Conservation (phyloP, 345 rosid species). For the Xanthoceras sorbifolium region DNA sequence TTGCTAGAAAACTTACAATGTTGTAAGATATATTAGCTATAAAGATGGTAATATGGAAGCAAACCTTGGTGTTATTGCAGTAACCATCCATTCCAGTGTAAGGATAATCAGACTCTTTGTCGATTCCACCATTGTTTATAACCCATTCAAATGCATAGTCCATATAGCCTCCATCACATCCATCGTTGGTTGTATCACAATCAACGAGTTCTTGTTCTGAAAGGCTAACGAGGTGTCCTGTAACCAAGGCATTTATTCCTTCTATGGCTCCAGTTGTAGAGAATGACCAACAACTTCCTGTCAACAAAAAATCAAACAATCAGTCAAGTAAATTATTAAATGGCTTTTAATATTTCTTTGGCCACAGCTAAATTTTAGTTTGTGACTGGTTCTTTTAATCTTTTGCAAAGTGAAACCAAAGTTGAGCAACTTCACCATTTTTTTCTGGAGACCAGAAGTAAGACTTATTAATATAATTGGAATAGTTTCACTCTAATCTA, state of each 20-base stretch:
- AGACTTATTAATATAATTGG: no score
- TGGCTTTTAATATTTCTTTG: background rate
- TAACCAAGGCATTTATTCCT: slow-evolving; percentile 62
- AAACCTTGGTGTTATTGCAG: slow-evolving; percentile 63
- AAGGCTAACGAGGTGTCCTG: slow-evolving; percentile 58
- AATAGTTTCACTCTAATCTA: no score
- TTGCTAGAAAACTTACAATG: background rate
- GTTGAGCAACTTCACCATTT: no score
- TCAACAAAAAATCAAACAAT: background rate
- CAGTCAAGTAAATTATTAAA: background rate
- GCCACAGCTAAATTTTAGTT: no score
- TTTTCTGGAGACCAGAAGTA: no score
- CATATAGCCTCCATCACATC: slow-evolving; percentile 82
- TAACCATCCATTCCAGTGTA: slow-evolving; percentile 58
- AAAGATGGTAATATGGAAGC: background rate
- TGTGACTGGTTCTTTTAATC: no score
- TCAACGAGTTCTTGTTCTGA: slow-evolving; percentile 75
- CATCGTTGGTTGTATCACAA: slow-evolving; percentile 58
- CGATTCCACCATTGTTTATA: slow-evolving; percentile 65
- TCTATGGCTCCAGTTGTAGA: slow-evolving; percentile 73
- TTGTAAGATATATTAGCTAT: no score
- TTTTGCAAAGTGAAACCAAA: no score
- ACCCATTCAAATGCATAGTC: slow-evolving; percentile 82
- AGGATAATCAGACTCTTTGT: slow-evolving; percentile 59
- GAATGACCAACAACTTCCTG: slow-evolving; percentile 86